Conservation (phyloP, 176 grass and related monocot genomes). For the Musa beccarii region DNA sequence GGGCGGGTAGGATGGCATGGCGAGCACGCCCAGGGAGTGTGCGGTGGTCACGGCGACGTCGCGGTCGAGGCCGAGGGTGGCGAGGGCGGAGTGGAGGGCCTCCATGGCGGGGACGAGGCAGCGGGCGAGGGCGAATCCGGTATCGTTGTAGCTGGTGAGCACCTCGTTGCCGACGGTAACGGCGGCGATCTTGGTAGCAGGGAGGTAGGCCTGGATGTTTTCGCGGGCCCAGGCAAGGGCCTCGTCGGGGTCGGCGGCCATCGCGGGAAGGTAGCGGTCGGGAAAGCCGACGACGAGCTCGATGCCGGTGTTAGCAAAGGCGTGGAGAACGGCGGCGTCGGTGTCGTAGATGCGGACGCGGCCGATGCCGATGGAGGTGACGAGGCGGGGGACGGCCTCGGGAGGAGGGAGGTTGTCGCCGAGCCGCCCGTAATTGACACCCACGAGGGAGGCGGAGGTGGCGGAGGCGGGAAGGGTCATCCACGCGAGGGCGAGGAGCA, state of each 20-base stretch:
- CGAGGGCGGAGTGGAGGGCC: slow-evolving; percentile 33
- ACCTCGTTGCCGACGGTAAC: slow-evolving; percentile 8
- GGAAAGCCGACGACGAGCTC: slow-evolving; percentile 5
- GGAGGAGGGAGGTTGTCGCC: neutral
- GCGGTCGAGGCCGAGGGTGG: slow-evolving; percentile 22
- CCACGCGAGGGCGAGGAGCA: neutral
- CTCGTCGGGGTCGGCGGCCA: slow-evolving; percentile 2
- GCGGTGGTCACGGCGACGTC: slow-evolving; percentile 52
- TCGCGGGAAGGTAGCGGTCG: neutral
- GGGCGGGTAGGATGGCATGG: slow-evolving; percentile 47
- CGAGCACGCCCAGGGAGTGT: slow-evolving; percentile 45
- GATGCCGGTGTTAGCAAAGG: slow-evolving; percentile 6
- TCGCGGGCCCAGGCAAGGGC: neutral
- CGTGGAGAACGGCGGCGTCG: slow-evolving; percentile 3
- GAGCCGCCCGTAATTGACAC: neutral
- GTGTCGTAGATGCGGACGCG: slow-evolving; percentile 12
- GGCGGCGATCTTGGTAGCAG: slow-evolving; percentile 6
- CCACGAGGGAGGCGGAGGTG: neutral
- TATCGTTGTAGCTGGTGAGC: neutral
- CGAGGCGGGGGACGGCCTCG: neutral
- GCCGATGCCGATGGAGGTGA: slow-evolving; percentile 1
- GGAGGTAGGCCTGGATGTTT: neutral
- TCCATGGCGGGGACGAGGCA: slow-evolving; percentile 43
- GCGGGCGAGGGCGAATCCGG: neutral
- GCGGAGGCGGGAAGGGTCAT: neutral